A percentile compares a stretch with the other conserved stretches of the same genome.
Evolutionary conservation across 768 basidiomycete genomes (phyloP).

Genomic region (Trametes cingulata): DNA sequence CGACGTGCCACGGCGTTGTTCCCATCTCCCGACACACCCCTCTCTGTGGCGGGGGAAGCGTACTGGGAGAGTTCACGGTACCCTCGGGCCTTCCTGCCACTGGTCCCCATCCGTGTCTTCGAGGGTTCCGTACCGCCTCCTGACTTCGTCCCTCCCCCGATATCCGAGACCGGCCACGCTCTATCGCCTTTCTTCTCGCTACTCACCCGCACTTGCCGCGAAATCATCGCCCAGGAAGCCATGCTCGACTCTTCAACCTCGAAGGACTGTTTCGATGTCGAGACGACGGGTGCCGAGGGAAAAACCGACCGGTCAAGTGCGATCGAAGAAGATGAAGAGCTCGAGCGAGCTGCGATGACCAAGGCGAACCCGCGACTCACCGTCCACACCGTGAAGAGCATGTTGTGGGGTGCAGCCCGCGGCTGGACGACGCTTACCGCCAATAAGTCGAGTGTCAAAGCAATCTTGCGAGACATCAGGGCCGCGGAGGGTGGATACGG

Average conservation of each 20-base stretch:
- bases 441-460: constrained; percentile 75
- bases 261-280: background rate
- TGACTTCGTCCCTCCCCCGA: background rate
- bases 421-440: constrained; percentile 90
- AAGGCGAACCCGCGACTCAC: constrained; percentile 63
- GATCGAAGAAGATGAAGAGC: constrained; percentile 34
- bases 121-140: constrained; percentile 32
- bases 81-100: constrained; percentile 49
- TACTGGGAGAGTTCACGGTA: constrained; percentile 73
- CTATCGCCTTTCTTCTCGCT: constrained; percentile 45
- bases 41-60: constrained; percentile 36
- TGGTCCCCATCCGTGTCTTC: constrained; percentile 60
- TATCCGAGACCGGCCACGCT: background rate
- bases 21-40: constrained; percentile 21
- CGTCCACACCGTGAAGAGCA: constrained; percentile 73
- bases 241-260: background rate
- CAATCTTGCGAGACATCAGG: constrained; percentile 69
- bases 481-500: constrained; percentile 33
- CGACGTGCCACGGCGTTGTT: constrained; percentile 66
- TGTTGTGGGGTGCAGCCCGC: constrained; percentile 64
- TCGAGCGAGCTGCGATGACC: constrained; percentile 54
- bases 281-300: background rate
- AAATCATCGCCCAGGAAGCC: constrained; percentile 51
- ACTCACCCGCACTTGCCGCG: constrained; percentile 53
- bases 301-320: background rate